phyloP scores from a whole-genome alignment of 305 asterid genomes.

The Fraxinus velutina region DNA sequence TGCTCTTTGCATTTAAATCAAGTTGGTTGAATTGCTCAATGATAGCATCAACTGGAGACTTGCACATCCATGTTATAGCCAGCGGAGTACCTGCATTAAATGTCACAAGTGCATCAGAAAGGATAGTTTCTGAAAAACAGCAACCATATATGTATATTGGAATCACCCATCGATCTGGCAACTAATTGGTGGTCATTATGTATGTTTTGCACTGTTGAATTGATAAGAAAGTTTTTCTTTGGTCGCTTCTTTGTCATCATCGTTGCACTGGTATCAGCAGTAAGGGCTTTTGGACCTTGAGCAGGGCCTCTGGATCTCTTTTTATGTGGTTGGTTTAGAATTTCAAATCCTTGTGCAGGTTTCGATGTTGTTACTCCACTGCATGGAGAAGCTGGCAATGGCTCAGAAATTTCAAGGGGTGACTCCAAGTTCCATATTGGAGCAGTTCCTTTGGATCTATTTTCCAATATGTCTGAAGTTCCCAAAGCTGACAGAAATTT shows the following conservation, averaged over 20 bases:
- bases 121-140: slow-evolving; percentile 18
- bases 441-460: slow-evolving; percentile 55
- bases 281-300: slow-evolving; percentile 50
- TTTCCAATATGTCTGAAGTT: slow-evolving; percentile 39
- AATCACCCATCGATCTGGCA: slow-evolving; percentile 33
- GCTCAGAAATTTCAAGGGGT: slow-evolving; percentile 32
- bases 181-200: slow-evolving; percentile 29
- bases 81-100: slow-evolving; percentile 62
- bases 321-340: slow-evolving; percentile 34
- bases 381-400: slow-evolving; percentile 36
- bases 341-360: slow-evolving; percentile 27
- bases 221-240: slow-evolving; percentile 43
- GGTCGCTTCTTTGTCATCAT: slow-evolving; percentile 57
- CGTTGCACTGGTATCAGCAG: slow-evolving; percentile 43
- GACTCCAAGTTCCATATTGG: slow-evolving; percentile 49
- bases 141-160: slow-evolving; percentile 19
- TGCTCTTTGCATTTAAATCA: slow-evolving; percentile 46
- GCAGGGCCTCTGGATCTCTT: slow-evolving; percentile 47
- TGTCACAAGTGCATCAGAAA: slow-evolving; percentile 25
- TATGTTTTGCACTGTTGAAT: slow-evolving; percentile 37
- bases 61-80: slow-evolving; percentile 47
- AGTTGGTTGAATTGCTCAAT: slow-evolving; percentile 56
- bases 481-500: slow-evolving; percentile 48
- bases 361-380: slow-evolving; percentile 33
- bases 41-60: slow-evolving; percentile 50